Base-by-base conservation (phyloP, 164 flowering plant species). In the Umbilicus rupestris region DNA sequence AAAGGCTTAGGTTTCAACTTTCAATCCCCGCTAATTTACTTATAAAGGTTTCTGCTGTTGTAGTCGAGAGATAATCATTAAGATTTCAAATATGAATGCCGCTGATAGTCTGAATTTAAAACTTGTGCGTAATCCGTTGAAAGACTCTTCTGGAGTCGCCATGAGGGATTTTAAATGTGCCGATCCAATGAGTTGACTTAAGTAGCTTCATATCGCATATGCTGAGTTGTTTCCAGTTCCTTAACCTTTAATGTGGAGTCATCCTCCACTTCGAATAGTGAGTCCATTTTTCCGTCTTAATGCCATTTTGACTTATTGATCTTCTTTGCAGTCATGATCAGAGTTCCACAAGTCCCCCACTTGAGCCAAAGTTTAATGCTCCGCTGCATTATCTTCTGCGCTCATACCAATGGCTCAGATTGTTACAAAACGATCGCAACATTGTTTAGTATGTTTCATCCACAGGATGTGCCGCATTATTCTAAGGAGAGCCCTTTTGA, bases 351-450 rank as follows among this genome's bases (percentile, higher is more conserved):
- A 52, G 31, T 22, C 59, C 45, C 64, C 67, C 45, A 26, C 58
- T 64, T 30, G 0, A 11, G 12, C 68, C 35, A 4, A 20, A 65
- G 24, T 1, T 41, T 8, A 41, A 20, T 28, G 24, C 24, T 31
- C 39, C 24, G 50, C 16, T 15, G 15, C 28, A 60, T 12, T 39
- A 37, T 33, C 22, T n/a, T 39, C 20, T 16, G 49, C 11, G 37
- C 65, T 47, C 57, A 26, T 19, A 68, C 64, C 65, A 5, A 39
- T 73, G 72, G 66, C 39, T 64, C 69, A 65, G 52, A 72, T 39
- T 29, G 22, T 52, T 52, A 50, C 7, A 20, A 37, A 30, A 45
- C 17, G 28, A 15, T 16, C 20, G 11, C 46, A 37, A 46, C 12
- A 8, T 2, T 3, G 33, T 39, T 37, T 5, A 33, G 3, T 33